Base-by-base conservation (phyloP, 2,329 filamentous ascomycete genomes). In the Calonectria hawksworthii region DNA sequence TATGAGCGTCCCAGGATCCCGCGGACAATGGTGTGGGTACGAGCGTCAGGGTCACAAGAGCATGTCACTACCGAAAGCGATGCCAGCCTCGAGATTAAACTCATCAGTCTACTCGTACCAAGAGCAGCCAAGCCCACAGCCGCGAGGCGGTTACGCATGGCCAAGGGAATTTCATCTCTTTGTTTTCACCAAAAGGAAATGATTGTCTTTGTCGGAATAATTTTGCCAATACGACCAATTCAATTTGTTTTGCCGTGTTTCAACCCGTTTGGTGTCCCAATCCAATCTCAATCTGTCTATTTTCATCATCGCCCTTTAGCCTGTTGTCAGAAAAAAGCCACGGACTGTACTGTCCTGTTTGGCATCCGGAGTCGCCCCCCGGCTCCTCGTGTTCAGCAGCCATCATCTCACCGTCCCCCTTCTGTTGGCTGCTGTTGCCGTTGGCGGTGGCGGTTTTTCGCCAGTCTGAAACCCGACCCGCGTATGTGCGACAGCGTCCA, bases 21-120 rank as follows among this genome's bases (percentile, higher is more conserved):
- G 56, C 56, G 56, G 56, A 61, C 56, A 59, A n/a, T 30, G 26
- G 16, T 36, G 52, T 69, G 67, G 67, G 34, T 56, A 50, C 67
- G 26, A 47, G 61, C 30, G 9, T 61, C 30, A 30, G 38, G 61
- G 61, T 64, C 61, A 36, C 41, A 47, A 47, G 36, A 51, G 67
- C 41, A 69, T 69, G 67, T 69, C 54, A 69, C 54, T 68, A 38
- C 41, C 50, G 30, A 30, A 52, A 38, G 26, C 67, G 59, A 70
- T 52, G 30, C 56, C 68, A 70, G 34, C 68, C 68, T 51, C n/a
- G 67, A 70, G 56, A 70, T 64, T 63, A 70, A 38, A 70, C 56
- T 54, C 68, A 36, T 52, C 51, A 64, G 54, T 47, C 41, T 70
- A 16, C 32, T 47, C 54, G 68, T 50, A 47, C 59, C 47, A 59